Conservation (phyloP, 208 protist species). For the Borovskyia barvae region DNA sequence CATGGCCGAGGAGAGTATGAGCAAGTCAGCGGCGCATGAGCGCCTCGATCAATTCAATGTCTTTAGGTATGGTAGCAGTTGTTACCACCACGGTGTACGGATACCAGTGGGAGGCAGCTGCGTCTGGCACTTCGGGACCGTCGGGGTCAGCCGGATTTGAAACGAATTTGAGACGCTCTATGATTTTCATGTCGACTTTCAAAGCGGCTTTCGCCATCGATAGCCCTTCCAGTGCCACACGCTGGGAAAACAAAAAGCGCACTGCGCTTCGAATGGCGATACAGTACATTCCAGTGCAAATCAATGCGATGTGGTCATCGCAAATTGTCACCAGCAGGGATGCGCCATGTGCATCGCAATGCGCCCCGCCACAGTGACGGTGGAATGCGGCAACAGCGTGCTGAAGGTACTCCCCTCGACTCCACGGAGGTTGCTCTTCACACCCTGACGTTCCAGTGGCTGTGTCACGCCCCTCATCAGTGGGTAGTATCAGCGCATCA, state of each 20-base stretch:
- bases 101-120: slow-evolving; percentile 25
- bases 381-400: slow-evolving; percentile 26
- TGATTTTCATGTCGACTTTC: slow-evolving; percentile 3
- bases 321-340: not conserved
- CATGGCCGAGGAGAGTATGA: too few species aligned
- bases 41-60: slow-evolving; percentile 20
- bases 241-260: slow-evolving; percentile 42
- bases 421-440: slow-evolving; percentile 6
- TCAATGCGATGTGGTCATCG: not conserved
- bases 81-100: slow-evolving; percentile 47
- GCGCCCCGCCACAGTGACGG: slow-evolving; percentile 1
- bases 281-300: not conserved
- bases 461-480: not conserved
- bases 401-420: slow-evolving; percentile 19
- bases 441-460: too few species aligned
- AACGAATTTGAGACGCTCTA: not conserved
- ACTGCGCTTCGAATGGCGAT: slow-evolving; percentile 13
- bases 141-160: slow-evolving; percentile 10
- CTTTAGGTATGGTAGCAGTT: slow-evolving; percentile 53
- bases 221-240: slow-evolving; percentile 30
- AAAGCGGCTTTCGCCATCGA: slow-evolving; percentile 11
- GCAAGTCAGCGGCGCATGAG: slow-evolving; percentile 4
- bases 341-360: not conserved
- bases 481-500: slow-evolving; percentile 52
- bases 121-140: not conserved